Percentiles rank a stretch among this genome's conserved stretches.
Conservation (phyloP, 768 basidiomycete species). For the Termitomyces sp. region DNA sequence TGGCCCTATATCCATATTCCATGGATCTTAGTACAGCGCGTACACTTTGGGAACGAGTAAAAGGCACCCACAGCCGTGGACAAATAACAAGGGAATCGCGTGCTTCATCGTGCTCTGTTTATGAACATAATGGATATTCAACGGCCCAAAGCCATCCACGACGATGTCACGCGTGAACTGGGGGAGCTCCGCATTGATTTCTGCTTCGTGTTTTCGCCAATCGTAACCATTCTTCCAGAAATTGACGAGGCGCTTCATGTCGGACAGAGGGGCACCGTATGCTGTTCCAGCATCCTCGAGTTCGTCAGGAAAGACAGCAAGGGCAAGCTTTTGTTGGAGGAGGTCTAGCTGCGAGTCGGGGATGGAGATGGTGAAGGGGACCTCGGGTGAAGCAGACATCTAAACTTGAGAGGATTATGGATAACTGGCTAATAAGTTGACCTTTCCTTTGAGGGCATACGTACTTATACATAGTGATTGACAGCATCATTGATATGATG, state of each 20-base stretch:
- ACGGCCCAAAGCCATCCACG: slow-evolving; percentile 39
- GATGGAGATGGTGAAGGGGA: slow-evolving; percentile 45
- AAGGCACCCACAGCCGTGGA: slow-evolving; percentile 49
- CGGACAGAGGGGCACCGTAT: slow-evolving; percentile 51
- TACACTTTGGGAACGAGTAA: not conserved
- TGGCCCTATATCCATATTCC: slow-evolving; percentile 41
- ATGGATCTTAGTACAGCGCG: not conserved
- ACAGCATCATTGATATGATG: too few relatives aligned
- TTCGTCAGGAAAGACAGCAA: slow-evolving; percentile 54
- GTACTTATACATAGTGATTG: too few relatives aligned
- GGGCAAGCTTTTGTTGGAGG: slow-evolving; percentile 43
- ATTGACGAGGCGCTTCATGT: slow-evolving; percentile 44
- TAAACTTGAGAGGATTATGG: not conserved
- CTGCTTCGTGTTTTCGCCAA: slow-evolving; percentile 51
- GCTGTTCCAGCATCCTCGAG: slow-evolving; percentile 45
- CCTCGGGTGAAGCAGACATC: not conserved
- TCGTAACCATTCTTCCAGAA: slow-evolving; percentile 54
- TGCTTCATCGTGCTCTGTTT: slow-evolving; percentile 37
- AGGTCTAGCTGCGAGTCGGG: slow-evolving; percentile 36
- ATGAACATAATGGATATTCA: slow-evolving; percentile 57
- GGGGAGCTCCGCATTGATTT: slow-evolving; percentile 48
- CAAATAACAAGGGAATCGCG: slow-evolving; percentile 59
- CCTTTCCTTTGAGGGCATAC: too few relatives aligned
- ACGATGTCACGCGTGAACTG: slow-evolving; percentile 52
- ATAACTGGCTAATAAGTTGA: not conserved